A percentile compares a stretch with the other conserved stretches of the same genome.
Evolutionary conservation across 768 basidiomycete genomes (phyloP).

Genomic region (Coprinopsis cinerea): DNA sequence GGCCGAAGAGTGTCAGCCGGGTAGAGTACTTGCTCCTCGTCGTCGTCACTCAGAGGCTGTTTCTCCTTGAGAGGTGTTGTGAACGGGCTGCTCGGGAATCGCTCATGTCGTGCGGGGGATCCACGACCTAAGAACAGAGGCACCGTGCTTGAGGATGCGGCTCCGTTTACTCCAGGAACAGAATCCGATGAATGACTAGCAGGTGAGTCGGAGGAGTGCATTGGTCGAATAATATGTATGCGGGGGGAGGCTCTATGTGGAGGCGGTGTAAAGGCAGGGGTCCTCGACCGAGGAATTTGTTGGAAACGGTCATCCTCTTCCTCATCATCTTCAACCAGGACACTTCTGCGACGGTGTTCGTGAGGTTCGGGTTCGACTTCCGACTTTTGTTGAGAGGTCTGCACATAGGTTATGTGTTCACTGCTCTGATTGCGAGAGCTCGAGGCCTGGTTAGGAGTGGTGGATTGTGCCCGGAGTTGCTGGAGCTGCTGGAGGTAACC

Average conservation of each 20-base stretch:
- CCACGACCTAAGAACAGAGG: slow-evolving; percentile 44
- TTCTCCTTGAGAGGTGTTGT: slow-evolving; percentile 65
- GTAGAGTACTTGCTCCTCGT: slow-evolving; percentile 67
- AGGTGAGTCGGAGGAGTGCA: slow-evolving; percentile 47
- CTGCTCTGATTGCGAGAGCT: slow-evolving; percentile 27
- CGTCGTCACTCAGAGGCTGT: slow-evolving; percentile 44
- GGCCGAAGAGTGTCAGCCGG: slow-evolving; percentile 48
- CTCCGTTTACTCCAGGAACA: slow-evolving; percentile 15
- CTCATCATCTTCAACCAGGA: slow-evolving; percentile 67
- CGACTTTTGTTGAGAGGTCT: slow-evolving; percentile 13
- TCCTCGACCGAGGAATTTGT: slow-evolving; percentile 31
- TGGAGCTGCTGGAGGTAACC: slow-evolving; percentile 34
- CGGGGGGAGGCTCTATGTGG: slow-evolving; percentile 34
- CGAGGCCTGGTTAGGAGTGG: slow-evolving; percentile 36
- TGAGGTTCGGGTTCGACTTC: slow-evolving; percentile 31
- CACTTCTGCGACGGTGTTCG: slow-evolving; percentile 49
- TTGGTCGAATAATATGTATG: slow-evolving; percentile 26
- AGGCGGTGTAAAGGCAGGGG: slow-evolving; percentile 36
- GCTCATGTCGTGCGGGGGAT: slow-evolving; percentile 50
- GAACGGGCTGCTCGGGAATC: slow-evolving; percentile 66
- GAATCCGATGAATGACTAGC: slow-evolving; percentile 44
- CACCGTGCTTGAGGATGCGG: slow-evolving; percentile 34
- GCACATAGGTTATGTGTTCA: slow-evolving; percentile 22
- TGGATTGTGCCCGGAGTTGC: slow-evolving; percentile 36
- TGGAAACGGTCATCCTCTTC: slow-evolving; percentile 33